These are phyloP conservation scores for Avena eriantha DNA, from an alignment of 176 grass and related monocot genomes.

Conservation along the genomic window DNA sequence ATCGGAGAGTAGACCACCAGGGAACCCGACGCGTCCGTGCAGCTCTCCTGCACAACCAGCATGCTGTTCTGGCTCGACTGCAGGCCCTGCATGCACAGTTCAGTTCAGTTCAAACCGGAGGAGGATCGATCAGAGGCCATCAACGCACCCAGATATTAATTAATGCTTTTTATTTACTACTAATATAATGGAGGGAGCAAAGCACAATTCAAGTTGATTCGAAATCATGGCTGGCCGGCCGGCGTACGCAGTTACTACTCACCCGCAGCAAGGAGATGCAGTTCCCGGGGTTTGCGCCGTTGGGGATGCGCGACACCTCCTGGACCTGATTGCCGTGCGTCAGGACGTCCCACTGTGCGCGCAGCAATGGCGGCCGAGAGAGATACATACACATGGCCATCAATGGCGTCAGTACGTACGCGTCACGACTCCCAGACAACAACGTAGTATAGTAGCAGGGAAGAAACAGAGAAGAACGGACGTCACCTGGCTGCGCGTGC, in stretches of 20 bases:
- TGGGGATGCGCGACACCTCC: constrained; percentile 76
- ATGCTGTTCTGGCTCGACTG: constrained; percentile 73
- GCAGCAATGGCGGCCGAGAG: constrained; percentile 5
- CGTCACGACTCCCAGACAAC: neutral
- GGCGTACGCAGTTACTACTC: neutral
- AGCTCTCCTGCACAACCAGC: constrained; percentile 97
- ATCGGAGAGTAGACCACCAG: constrained; percentile 81
- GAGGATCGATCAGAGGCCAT: neutral
- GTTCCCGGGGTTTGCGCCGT: constrained; percentile 79
- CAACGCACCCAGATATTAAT: neutral
- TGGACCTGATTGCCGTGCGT: constrained; percentile 71
- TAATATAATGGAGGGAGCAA: neutral
- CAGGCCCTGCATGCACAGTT: constrained; percentile 47
- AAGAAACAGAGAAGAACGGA: neutral
- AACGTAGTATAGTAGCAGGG: neutral
- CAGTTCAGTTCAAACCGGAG: neutral
- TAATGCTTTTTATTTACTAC: neutral
- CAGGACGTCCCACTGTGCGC: constrained; percentile 83
- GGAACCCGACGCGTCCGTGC: constrained; percentile 76
- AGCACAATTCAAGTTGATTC: neutral
- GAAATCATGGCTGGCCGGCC: too few relatives aligned
- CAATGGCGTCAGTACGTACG: constrained; percentile 1
- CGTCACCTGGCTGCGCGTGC: constrained; percentile 67
- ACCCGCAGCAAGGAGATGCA: constrained; percentile 88
- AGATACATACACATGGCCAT: neutral